A percentile compares a stretch with the other conserved stretches of the same genome.
phyloP scores from a whole-genome alignment of 2,329 filamentous ascomycete species.

The Metarhizium rileyi region DNA sequence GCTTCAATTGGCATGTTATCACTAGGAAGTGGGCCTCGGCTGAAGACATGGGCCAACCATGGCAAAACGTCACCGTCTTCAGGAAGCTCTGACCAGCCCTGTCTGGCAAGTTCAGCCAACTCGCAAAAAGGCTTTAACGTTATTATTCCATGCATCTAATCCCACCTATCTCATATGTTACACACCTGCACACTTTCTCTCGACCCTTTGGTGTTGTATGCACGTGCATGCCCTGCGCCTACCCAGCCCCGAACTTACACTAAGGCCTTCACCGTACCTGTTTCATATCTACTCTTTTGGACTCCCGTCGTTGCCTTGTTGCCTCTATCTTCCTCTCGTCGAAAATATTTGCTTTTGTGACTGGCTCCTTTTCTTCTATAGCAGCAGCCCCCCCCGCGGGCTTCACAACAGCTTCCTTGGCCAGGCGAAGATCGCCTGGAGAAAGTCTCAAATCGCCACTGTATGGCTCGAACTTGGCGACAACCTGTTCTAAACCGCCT shows the following conservation, averaged over 20 bases:
- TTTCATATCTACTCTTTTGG: slow-evolving; percentile 19
- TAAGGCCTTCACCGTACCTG: slow-evolving; percentile 15
- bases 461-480: slow-evolving; percentile 67
- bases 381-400: slow-evolving; percentile 5
- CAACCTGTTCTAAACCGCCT: slow-evolving; percentile 52
- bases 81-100: not conserved
- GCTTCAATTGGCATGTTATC: not conserved
- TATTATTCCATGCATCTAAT: not conserved
- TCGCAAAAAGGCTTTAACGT: not conserved
- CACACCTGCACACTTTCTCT: slow-evolving; percentile 2
- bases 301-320: slow-evolving; percentile 12
- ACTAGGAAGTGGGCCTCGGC: not conserved
- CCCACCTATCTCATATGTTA: not conserved
- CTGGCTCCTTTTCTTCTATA: slow-evolving; percentile 17
- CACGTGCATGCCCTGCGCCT: not conserved
- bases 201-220: slow-evolving; percentile 9
- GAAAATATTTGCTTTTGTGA: slow-evolving; percentile 16
- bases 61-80: not conserved
- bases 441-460: slow-evolving; percentile 60
- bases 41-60: not conserved
- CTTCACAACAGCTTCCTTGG: slow-evolving; percentile 51
- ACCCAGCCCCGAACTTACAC: not conserved
- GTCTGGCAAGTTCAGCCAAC: not conserved
- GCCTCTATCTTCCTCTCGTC: slow-evolving; percentile 14
- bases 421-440: slow-evolving; percentile 61